Evolutionary conservation across 331 rosid genomes (phyloP).

Genomic region (Erythrophleum ivorense): DNA sequence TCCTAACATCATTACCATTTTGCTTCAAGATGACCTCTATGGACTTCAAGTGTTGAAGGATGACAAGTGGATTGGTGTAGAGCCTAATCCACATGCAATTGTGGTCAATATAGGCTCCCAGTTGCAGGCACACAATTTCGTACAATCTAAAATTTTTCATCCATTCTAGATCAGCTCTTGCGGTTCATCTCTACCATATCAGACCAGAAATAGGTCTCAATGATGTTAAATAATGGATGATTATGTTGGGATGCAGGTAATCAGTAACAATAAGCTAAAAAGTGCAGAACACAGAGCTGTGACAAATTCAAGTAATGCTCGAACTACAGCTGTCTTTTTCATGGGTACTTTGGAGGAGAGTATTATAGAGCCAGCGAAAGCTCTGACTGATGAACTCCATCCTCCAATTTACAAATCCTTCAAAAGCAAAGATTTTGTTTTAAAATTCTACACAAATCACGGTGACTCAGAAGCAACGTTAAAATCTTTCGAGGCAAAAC

Average conservation of each 20-base stretch:
- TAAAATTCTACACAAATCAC: background rate
- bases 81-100: constrained; percentile 61
- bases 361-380: constrained; percentile 45
- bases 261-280: background rate
- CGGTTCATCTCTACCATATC: too few species aligned
- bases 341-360: constrained; percentile 39
- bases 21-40: constrained; percentile 46
- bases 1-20: constrained; percentile 57
- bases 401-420: too few species aligned
- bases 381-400: constrained; percentile 21
- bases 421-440: background rate
- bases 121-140: too few species aligned
- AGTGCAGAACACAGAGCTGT: constrained; percentile 3
- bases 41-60: constrained; percentile 74
- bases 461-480: background rate
- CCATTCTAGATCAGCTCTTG: background rate
- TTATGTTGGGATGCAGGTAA: background rate
- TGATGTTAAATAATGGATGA: too few species aligned
- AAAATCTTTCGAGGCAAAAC: background rate
- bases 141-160: background rate
- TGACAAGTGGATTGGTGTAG: constrained; percentile 65
- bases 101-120: constrained; percentile 61
- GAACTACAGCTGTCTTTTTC: constrained; percentile 43
- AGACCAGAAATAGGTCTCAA: background rate
- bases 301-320: constrained; percentile 52